A percentile compares a stretch with the other conserved stretches of the same genome.
Evolutionary conservation across 2,329 filamentous ascomycete species (phyloP).

Genomic region (Mollisia scopiformis): DNA sequence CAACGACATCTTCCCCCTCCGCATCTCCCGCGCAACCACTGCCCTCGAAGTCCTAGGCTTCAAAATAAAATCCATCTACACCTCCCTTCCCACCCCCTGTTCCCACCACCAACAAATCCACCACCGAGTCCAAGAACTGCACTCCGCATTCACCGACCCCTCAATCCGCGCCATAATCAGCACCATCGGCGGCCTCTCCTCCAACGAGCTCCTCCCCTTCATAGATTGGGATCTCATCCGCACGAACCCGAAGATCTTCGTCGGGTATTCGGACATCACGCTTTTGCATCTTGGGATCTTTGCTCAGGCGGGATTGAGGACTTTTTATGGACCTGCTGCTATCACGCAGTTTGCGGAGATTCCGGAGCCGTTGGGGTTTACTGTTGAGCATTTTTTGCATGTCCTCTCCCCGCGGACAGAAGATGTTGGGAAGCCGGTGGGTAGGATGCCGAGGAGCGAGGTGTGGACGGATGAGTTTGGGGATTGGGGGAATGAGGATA

Average conservation of each 20-base stretch:
- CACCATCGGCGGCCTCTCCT: conserved; percentile 31
- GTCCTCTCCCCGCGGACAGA: conserved; percentile 9
- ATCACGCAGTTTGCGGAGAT: conserved; percentile 32
- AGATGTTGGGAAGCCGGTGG: neutral
- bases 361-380: conserved; percentile 25
- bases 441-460: conserved; percentile 2
- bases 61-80: conserved; percentile 25
- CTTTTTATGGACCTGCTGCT: conserved; percentile 36
- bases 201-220: conserved; percentile 33
- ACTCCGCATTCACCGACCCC: conserved; percentile 30
- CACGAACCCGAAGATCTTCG: conserved; percentile 37
- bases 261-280: conserved; percentile 37
- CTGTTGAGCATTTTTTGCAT: conserved; percentile 23
- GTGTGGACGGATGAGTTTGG: neutral
- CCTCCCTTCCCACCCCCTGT: conserved; percentile 1
- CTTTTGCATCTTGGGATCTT: conserved; percentile 33
- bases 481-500: neutral
- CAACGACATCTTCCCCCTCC: conserved; percentile 28
- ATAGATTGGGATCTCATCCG: conserved; percentile 36
- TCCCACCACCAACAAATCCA: conserved; percentile 19
- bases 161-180: conserved; percentile 32
- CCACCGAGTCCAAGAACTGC: conserved; percentile 26
- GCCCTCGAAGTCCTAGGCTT: conserved; percentile 24
- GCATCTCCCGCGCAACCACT: conserved; percentile 19
- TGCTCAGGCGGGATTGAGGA: conserved; percentile 25